Evolutionary conservation across 139 green algal species (phyloP), one percentile per base, ranked within the genome.

Genomic region (Chlorella sp.): DNA sequence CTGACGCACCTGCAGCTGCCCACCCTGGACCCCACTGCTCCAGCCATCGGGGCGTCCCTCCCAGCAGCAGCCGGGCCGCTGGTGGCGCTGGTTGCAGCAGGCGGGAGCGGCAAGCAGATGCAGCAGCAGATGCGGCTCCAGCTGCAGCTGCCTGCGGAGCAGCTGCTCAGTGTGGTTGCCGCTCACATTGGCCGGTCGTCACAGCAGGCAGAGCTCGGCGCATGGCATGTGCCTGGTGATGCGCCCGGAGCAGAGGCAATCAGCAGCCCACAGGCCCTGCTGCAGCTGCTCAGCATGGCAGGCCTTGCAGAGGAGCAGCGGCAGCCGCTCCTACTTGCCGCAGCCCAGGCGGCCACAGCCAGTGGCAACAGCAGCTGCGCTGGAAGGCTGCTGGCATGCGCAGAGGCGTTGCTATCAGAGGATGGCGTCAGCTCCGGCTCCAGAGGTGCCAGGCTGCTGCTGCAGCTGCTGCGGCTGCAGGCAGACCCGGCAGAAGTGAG

Each of bases 71-170:
- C 74, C 13, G 32, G 17, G 0, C 12, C 13, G 28, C 32, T 81
- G 51, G 74, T 55, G 21, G 74, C 55, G 32, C 32, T 81, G 21
- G 32, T 34, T 26, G 74, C 30, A 2, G 74, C 74, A 55, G 32
- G 23, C 9, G 30, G 74, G 21, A 7, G 18, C 4, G 74, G n/a
- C 36, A 39, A 28, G 36, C 57, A 60, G 26, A 44, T 78, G 39
- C 39, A 60, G 51, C 68, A 74, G 68, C 15, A 2, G 20, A 74
- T 39, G 51, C 51, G 15, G 15, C 68, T 74, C 32, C 34, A 47
- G 68, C 68, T 74, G 65, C 65, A 72, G 63, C 16, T 69, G 63
- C 63, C 63, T n/a, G 63, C 63, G 13, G 63, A 69, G 63, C 28
- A 21, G 63, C 28, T 69, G 13, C 28, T 69, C 6, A 21, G 18